Conservation (phyloP, 352 stramenopile species). For the Pythium vanterpoolii region DNA sequence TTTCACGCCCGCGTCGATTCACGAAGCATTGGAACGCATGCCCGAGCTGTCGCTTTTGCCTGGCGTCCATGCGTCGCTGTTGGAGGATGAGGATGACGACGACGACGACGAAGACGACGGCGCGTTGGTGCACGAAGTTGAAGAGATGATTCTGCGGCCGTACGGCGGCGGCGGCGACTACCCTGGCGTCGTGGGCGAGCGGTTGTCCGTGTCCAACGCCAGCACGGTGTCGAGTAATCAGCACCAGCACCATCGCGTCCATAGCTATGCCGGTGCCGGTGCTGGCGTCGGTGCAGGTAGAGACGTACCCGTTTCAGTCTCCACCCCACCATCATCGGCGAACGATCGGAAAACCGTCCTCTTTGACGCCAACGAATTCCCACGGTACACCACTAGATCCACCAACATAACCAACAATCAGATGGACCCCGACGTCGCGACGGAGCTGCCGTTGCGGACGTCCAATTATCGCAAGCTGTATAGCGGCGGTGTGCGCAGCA, state of each 20-base stretch:
- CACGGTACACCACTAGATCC: background rate
- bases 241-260: constrained; percentile 8
- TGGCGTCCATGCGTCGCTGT: constrained; percentile 11
- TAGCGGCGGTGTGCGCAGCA: background rate
- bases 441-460: background rate
- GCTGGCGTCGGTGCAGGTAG: background rate
- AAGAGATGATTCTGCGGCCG: constrained; percentile 22
- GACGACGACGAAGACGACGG: constrained; percentile 13
- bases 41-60: constrained; percentile 31
- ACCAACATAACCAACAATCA: background rate
- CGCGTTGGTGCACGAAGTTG: constrained; percentile 15
- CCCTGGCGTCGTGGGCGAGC: background rate
- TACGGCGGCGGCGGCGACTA: constrained; percentile 10
- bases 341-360: constrained; percentile 15
- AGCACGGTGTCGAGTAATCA: background rate
- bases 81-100: constrained; percentile 16
- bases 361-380: constrained; percentile 11
- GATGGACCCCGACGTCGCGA: background rate
- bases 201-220: constrained; percentile 3
- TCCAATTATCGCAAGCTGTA: constrained; percentile 9
- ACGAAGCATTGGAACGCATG: constrained; percentile 33
- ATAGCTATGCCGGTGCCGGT: background rate
- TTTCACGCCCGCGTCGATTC: constrained; percentile 39
- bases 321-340: too few relatives aligned
- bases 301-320: too few relatives aligned